These are phyloP conservation scores for Globisporangium splendens DNA, from an alignment of 352 stramenopile genomes.

Conservation along the genomic window DNA sequence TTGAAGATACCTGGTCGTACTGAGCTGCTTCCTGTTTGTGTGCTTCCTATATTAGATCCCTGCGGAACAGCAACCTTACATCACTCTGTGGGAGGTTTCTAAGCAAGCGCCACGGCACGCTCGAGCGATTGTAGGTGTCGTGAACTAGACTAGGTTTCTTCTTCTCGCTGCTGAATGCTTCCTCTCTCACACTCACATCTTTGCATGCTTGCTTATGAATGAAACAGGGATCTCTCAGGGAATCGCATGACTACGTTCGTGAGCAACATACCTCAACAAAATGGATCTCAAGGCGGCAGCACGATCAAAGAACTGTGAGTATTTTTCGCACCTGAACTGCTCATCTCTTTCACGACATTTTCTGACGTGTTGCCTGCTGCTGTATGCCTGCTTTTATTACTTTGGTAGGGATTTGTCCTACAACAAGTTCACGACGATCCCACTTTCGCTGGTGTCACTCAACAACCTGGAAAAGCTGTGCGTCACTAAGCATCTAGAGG, in stretches of 20 bases:
- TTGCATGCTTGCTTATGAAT: not conserved
- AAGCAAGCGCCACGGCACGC: not conserved
- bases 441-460: not conserved
- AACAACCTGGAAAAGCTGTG: constrained; percentile 5
- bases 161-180: not conserved
- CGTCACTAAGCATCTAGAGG: not conserved
- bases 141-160: too few relatives aligned
- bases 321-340: not conserved
- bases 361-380: not conserved
- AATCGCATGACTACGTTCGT: not conserved
- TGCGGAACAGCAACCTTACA: constrained; percentile 3
- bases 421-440: constrained; percentile 4
- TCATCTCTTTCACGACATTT: not conserved
- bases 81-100: not conserved
- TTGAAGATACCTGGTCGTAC: not conserved
- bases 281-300: not conserved
- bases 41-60: not conserved
- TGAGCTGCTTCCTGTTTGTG: not conserved
- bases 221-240: not conserved
- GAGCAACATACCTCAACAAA: not conserved
- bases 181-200: not conserved
- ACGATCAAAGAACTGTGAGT: not conserved
- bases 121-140: not conserved
- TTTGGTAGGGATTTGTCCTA: constrained; percentile 2
- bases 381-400: not conserved